Percentiles rank a stretch among this genome's conserved stretches.
phyloP scores from a whole-genome alignment of 2,329 filamentous ascomycete species.

The Dactylellina sp. region DNA sequence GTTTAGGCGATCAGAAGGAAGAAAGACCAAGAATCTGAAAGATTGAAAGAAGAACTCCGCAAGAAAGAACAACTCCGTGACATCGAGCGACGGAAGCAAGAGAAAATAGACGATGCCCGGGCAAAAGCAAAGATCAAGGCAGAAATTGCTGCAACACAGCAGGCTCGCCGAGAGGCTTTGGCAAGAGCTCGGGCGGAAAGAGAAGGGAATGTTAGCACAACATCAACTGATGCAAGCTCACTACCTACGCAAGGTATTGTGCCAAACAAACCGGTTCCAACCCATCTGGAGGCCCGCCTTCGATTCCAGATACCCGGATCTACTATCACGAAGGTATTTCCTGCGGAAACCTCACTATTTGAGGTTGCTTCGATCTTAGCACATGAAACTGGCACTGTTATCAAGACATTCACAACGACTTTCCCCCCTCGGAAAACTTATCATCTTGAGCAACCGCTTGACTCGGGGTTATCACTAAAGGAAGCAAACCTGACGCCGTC shows the following conservation, averaged over 20 bases:
- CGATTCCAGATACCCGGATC: conserved; percentile 74
- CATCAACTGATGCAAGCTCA: conserved; percentile 64
- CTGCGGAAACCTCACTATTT: conserved; percentile 89
- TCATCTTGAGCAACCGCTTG: conserved; percentile 70
- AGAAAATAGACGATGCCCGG: conserved; percentile 86
- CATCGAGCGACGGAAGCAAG: conserved; percentile 83
- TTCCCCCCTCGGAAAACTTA: conserved; percentile 85
- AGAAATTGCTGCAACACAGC: conserved; percentile 94
- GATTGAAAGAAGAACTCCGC: conserved; percentile 87
- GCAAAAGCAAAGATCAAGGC: conserved; percentile 90
- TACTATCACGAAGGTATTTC: conserved; percentile 84
- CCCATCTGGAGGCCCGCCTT: conserved; percentile 76
- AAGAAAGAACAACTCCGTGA: conserved; percentile 94
- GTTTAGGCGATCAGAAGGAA: conserved; percentile 78
- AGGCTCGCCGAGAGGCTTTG: conserved; percentile 84
- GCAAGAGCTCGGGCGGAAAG: conserved; percentile 86
- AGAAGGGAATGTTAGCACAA: conserved; percentile 72
- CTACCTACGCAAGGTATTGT: conserved; percentile 66
- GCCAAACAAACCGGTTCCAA: conserved; percentile 72
- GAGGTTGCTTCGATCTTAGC: conserved; percentile 84
- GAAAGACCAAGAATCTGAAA: conserved; percentile 87
- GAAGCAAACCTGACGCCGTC: conserved; percentile 91
- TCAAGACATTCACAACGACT: conserved; percentile 83
- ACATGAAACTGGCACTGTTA: conserved; percentile 76
- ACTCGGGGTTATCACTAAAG: conserved; percentile 90